Evolutionary conservation across 768 basidiomycete genomes (phyloP), one percentile per base, ranked within the genome.

Genomic region (Trichaptum fuscoviolaceum): DNA sequence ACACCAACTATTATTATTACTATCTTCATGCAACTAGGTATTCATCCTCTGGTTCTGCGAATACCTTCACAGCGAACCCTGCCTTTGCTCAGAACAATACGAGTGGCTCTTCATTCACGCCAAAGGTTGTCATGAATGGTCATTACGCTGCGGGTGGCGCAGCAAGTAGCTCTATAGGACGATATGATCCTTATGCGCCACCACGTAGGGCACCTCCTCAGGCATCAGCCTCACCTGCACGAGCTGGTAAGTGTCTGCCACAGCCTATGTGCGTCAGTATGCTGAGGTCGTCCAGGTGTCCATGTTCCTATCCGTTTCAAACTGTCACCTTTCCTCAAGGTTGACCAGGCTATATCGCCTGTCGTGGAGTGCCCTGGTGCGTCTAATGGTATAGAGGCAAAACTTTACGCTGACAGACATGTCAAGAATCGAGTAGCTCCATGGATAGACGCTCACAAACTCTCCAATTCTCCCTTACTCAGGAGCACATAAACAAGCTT

Each of bases 311-410:
- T 94, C 58, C 86, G 84, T 62, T 94, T 94, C 79, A 92, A 89
- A 71, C 82, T 85, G 9, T 93, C 93, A 0, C 92, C 93, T 0
- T 95, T 94, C 74, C 89, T 89, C 71, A 78, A 77, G 12, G 75
- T 91, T 2, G 88, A 90, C 62, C 87, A 91, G 70, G 72, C 80
- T 6, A 85, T 92, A 12, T 91, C 90, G 2, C 66, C 68, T 27
- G 79, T 93, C 30, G 79, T 82, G 8, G 92, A 94, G 74, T 95
- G 92, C 76, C 91, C 91, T 78, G 92, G 92, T 92, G 71, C 25
- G 81, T 67, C 27, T n/a, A 2, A 52, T 25, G 7, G 26, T 52
- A 26, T 58, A 65, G 0, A 52, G 9, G 25, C 42, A 26, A 63
- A 59, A 62, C 10, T 67, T 42, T 7, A 25, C 26, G 35, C n/a